These are phyloP conservation scores for Centrapalus pauciflorus DNA, from an alignment of 129 eudicot genomes.

Conservation along the genomic window DNA sequence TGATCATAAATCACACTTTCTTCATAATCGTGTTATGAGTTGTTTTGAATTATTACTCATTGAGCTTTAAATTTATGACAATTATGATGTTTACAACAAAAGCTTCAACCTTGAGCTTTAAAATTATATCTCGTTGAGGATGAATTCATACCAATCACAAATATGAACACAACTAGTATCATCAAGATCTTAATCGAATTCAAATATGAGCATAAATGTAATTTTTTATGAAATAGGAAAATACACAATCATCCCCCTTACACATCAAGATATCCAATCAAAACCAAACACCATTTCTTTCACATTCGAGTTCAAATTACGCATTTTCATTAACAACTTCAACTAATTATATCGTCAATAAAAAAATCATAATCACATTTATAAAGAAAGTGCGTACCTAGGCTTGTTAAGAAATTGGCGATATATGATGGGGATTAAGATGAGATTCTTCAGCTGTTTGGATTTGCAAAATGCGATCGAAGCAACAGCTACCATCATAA, in stretches of 20 bases:
- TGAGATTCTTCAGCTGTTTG: conserved; percentile 31
- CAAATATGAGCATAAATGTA: neutral
- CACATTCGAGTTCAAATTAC: neutral
- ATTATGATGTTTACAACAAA: too few relatives aligned
- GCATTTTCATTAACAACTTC: neutral
- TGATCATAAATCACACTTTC: too few relatives aligned
- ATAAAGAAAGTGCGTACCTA: conserved; percentile 34
- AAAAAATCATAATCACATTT: neutral
- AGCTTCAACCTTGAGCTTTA: too few relatives aligned
- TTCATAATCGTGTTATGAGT: too few relatives aligned
- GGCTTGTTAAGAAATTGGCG: conserved; percentile 21
- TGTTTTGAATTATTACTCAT: too few relatives aligned
- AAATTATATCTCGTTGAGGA: too few relatives aligned
- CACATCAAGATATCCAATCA: neutral
- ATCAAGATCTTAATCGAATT: neutral
- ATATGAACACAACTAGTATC: neutral
- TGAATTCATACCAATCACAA: neutral
- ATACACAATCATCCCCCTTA: neutral
- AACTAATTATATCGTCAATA: neutral
- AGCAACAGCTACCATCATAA: conserved; percentile 29
- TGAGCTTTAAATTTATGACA: too few relatives aligned
- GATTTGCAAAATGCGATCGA: conserved; percentile 33
- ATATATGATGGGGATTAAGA: conserved; percentile 19
- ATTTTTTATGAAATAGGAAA: neutral
- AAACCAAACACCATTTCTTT: neutral